A percentile compares a stretch with the other conserved stretches of the same genome.
Conservation (phyloP, 345 rosid species). For the Fremontodendron californicum region DNA sequence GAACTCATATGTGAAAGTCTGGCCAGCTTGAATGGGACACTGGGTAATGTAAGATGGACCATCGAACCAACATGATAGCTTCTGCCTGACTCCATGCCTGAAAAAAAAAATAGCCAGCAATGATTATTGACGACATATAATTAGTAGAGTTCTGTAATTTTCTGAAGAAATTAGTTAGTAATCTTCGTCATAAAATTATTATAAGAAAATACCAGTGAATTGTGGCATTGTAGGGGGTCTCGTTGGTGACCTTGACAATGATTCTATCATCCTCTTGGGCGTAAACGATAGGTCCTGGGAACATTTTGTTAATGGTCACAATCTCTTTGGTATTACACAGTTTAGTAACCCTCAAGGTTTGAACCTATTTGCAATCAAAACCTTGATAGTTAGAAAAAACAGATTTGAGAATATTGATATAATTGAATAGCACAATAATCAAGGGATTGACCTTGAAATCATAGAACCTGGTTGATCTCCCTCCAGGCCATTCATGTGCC, state of each 20-base stretch:
- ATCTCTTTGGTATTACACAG: conserved; percentile 61
- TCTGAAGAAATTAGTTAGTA: not conserved
- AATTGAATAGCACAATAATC: not conserved
- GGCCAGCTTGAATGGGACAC: conserved; percentile 74
- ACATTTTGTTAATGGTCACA: conserved; percentile 59
- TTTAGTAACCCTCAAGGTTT: conserved; percentile 49
- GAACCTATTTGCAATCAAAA: conserved; percentile 36
- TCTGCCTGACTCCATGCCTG: conserved; percentile 94
- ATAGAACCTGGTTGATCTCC: conserved; percentile 59
- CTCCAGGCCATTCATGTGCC: conserved; percentile 32
- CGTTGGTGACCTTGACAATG: conserved; percentile 59
- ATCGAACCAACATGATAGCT: conserved; percentile 78
- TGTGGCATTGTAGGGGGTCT: conserved; percentile 69
- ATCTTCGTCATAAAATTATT: not conserved
- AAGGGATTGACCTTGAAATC: conserved; percentile 54
- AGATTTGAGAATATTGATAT: not conserved
- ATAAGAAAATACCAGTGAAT: conserved; percentile 65
- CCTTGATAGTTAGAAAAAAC: not conserved
- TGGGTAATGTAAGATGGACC: conserved; percentile 91
- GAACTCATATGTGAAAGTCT: conserved; percentile 67
- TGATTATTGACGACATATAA: not conserved
- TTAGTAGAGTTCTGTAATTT: not conserved
- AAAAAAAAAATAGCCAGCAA: not conserved
- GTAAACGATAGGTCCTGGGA: conserved; percentile 68
- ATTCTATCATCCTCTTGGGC: conserved; percentile 73